A percentile compares a stretch with the other conserved stretches of the same genome.
Evolutionary conservation across 1,284 basidiomycete species (phyloP).

Genomic region (Naganishia liquefaciens): DNA sequence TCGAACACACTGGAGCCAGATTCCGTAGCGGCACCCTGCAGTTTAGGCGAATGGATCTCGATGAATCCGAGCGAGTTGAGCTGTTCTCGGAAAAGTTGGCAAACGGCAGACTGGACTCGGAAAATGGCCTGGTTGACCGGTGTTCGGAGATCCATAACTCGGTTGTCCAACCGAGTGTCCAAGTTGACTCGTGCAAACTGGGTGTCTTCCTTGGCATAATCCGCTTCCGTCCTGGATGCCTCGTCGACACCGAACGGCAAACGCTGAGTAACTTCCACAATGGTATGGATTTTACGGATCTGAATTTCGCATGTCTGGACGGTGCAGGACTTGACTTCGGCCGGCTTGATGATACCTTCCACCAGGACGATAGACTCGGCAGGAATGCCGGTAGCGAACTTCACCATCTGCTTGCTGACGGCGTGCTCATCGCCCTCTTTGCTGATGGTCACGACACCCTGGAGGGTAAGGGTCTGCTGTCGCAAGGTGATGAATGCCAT

Average conservation of each 20-base stretch:
- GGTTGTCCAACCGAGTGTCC: slow-evolving; percentile 92
- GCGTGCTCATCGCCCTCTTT: slow-evolving; percentile 57
- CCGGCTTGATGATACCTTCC: slow-evolving; percentile 75
- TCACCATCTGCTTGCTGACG: slow-evolving; percentile 96
- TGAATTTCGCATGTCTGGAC: slow-evolving; percentile 87
- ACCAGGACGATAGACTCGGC: slow-evolving; percentile 89
- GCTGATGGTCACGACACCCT: slow-evolving; percentile 73
- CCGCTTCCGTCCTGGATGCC: slow-evolving; percentile 78
- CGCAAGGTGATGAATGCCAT: slow-evolving; percentile 93
- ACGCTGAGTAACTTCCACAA: slow-evolving; percentile 67
- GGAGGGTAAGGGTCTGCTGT: slow-evolving; percentile 84
- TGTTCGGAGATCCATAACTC: slow-evolving; percentile 91
- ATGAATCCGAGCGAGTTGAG: slow-evolving; percentile 68
- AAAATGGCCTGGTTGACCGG: slow-evolving; percentile 97
- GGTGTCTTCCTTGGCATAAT: slow-evolving; percentile 62
- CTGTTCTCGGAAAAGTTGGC: slow-evolving; percentile 84
- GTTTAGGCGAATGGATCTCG: slow-evolving; percentile 98
- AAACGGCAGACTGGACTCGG: slow-evolving; percentile 83
- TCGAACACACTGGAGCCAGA: slow-evolving; percentile 97
- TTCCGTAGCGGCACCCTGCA: slow-evolving; percentile 96
- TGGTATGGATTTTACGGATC: slow-evolving; percentile 76
- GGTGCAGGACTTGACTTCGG: slow-evolving; percentile 88
- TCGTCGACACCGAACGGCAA: slow-evolving; percentile 94
- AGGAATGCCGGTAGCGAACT: slow-evolving; percentile 78
- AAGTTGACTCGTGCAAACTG: slow-evolving; percentile 67